Percentiles rank a stretch among this genome's conserved stretches.
phyloP scores from a whole-genome alignment of 768 basidiomycete species.

The Boletus edulis region DNA sequence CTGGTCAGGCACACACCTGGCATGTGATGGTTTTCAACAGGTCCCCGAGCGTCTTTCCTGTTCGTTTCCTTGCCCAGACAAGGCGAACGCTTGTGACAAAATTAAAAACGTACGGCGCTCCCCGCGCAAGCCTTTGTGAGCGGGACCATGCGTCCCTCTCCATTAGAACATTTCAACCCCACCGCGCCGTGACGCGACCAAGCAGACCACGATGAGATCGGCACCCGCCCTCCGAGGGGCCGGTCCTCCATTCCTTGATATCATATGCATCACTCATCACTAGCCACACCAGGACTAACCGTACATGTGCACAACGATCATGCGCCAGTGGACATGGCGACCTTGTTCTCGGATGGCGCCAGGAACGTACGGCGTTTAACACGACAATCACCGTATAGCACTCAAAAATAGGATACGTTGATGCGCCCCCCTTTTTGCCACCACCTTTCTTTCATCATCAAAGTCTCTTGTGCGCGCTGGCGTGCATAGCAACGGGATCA shows the following conservation, averaged over 20 bases:
- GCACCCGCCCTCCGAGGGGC: not conserved
- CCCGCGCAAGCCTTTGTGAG: not conserved
- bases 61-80: not conserved
- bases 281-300: too few relatives aligned
- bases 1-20: not conserved
- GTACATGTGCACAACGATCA: too few relatives aligned
- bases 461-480: not conserved
- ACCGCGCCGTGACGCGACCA: not conserved
- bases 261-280: too few relatives aligned
- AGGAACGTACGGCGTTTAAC: not conserved
- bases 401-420: too few relatives aligned
- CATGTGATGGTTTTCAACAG: not conserved
- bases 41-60: not conserved
- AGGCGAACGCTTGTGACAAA: not conserved
- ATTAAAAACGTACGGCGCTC: not conserved
- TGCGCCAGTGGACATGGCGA: too few relatives aligned
- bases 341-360: not conserved
- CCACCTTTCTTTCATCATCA: not conserved
- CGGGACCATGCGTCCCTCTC: not conserved
- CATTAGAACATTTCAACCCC: not conserved
- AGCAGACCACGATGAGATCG: not conserved
- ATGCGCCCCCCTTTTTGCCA: not conserved
- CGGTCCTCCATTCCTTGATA: too few relatives aligned
- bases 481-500: slow-evolving; percentile 5
- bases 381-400: not conserved